Evolutionary conservation across 2,329 filamentous ascomycete species (phyloP).

Genomic region (Ophiognomonia clavigignenti-juglandacearum): DNA sequence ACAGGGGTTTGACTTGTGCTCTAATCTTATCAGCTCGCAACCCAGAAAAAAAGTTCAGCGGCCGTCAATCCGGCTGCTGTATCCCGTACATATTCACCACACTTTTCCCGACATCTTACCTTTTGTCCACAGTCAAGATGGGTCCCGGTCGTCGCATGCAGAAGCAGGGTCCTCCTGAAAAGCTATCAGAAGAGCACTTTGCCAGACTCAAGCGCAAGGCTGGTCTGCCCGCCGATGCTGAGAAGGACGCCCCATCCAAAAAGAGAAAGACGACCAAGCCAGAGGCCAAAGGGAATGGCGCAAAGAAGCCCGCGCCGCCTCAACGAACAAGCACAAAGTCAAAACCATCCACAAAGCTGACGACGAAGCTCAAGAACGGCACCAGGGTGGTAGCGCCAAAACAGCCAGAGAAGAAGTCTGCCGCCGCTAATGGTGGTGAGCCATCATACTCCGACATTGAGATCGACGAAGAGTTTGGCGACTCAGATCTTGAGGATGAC

Average conservation of each 20-base stretch:
- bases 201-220: constrained; percentile 83
- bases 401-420: constrained; percentile 34
- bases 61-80: no score
- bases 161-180: constrained; percentile 84
- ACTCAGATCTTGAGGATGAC: no score
- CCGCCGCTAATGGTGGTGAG: constrained; percentile 41
- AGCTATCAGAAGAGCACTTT: constrained; percentile 75
- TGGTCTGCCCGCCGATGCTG: constrained; percentile 58
- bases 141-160: constrained; percentile 89
- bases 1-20: no score
- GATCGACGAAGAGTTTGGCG: constrained; percentile 30
- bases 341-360: neutral
- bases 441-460: constrained; percentile 39
- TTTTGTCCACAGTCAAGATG: constrained; percentile 49
- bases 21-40: no score
- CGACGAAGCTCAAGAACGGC: constrained; percentile 29
- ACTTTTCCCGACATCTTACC: neutral
- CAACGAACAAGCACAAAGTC: constrained; percentile 15
- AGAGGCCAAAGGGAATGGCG: constrained; percentile 30
- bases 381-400: constrained; percentile 28
- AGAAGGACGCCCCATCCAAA: constrained; percentile 57
- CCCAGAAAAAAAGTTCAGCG: no score
- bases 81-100: no score
- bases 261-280: constrained; percentile 40
- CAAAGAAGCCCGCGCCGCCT: constrained; percentile 23